Base-by-base conservation (phyloP, 2,329 filamentous ascomycete genomes). In the Colletotrichum kahawae region DNA sequence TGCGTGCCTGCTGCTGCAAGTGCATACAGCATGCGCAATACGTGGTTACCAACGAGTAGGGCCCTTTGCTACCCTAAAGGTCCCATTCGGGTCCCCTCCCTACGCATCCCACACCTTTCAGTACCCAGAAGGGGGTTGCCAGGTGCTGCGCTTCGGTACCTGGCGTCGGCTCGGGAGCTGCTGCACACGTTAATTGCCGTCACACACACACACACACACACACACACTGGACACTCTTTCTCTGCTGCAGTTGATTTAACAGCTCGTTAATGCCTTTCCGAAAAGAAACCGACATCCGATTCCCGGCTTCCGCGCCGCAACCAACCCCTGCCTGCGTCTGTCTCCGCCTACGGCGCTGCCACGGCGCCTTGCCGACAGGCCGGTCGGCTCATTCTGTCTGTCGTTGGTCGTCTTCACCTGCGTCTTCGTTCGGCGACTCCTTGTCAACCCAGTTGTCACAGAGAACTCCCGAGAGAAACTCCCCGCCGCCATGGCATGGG, bases 251-350 rank as follows among this genome's bases (percentile, higher is more conserved):
- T 13, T 29, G 16, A 18, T 29, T 33, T 16, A 16, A n/a, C 57
- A 31, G 57, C 16, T 18, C 56, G 16, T 34, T 31, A 13, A n/a
- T 60, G 14, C n/a, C 27, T 9, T 54, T 48, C 18, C 60, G 18
- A 14, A 48, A 38, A 63, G 24, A 29, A 38, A 12, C 62, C 72
- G 68, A 71, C 63, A 67, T 67, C 72, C 63, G 68, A 56, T 13
- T 59, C 38, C 69, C 63, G 62, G 63, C 34, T 75, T 75, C 72
- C 68, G 67, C 31, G 71, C 36, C 67, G 33, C 38, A 27, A 16
- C 29, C 29, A 7, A 12, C 43, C 43, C 43, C 43, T 48, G 43
- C 57, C 10, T 36, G 18, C 31, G 6, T 43, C 18, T 38, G 18
- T 21, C n/a, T 56, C 36, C 57, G 7, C 18, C n/a, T 16, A 33